These are phyloP conservation scores for Diplodia mutila DNA, from an alignment of 2,329 filamentous ascomycete genomes.

Conservation along the genomic window DNA sequence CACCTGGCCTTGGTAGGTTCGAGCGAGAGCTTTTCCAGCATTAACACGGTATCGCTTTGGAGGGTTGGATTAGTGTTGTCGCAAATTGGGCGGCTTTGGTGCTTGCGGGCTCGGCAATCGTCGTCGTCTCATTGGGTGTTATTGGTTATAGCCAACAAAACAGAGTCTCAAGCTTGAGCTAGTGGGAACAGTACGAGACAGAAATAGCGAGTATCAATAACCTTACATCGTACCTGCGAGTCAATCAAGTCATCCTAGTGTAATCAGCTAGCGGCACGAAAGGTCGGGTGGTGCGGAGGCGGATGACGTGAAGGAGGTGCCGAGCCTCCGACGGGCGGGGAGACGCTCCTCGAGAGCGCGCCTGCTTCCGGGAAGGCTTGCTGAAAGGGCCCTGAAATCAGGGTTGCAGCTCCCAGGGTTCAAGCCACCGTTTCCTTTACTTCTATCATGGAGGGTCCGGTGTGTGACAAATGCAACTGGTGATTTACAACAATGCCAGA, in stretches of 20 bases:
- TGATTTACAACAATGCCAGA: slow-evolving; percentile 22
- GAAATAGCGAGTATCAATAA: slow-evolving; percentile 7
- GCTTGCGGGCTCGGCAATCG: background rate
- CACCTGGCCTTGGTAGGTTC: slow-evolving; percentile 40
- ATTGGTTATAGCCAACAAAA: background rate
- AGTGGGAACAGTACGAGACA: background rate
- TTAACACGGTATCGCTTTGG: background rate
- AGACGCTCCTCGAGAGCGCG: background rate
- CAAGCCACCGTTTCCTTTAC: background rate
- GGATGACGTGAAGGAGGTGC: slow-evolving; percentile 10
- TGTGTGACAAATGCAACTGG: slow-evolving; percentile 17
- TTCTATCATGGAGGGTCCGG: background rate
- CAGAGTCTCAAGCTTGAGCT: background rate
- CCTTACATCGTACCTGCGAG: background rate
- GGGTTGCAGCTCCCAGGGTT: too few species aligned
- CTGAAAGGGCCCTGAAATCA: background rate
- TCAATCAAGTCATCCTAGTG: background rate
- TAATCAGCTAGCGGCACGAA: background rate
- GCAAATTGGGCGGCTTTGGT: slow-evolving; percentile 17
- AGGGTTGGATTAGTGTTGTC: background rate
- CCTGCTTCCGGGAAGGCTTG: slow-evolving; percentile 10
- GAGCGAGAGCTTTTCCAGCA: slow-evolving; percentile 33
- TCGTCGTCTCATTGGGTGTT: background rate
- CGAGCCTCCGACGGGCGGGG: background rate
- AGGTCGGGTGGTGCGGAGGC: background rate